Percentiles rank a stretch among this genome's conserved stretches.
phyloP scores from a whole-genome alignment of 2,329 filamentous ascomycete genomes.

The Ceratocystis diversiconidia region DNA sequence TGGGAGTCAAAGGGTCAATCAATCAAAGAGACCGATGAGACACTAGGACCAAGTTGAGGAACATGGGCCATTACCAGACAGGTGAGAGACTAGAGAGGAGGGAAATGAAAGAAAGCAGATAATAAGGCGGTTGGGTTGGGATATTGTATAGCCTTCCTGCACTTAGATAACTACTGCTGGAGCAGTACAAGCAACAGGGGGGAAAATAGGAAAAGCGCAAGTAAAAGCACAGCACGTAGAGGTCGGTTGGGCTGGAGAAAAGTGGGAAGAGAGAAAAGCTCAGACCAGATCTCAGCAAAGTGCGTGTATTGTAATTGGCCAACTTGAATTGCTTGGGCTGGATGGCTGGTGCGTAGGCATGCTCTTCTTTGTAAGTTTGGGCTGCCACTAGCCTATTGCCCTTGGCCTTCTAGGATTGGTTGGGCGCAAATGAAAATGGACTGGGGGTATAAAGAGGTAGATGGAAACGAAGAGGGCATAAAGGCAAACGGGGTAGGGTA shows the following conservation, averaged over 20 bases:
- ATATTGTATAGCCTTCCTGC: not conserved
- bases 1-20: not conserved
- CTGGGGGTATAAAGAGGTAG: not conserved
- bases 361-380: constrained; percentile 9
- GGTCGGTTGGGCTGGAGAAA: constrained; percentile 4
- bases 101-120: not conserved
- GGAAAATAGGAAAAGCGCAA: not conserved
- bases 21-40: not conserved
- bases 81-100: too few species aligned
- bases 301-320: not conserved
- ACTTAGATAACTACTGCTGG: not conserved
- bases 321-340: not conserved
- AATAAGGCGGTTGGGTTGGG: not conserved
- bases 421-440: constrained; percentile 14
- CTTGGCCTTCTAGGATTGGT: constrained; percentile 5
- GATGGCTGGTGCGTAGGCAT: not conserved
- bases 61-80: not conserved
- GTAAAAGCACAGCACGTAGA: not conserved
- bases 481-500: not conserved
- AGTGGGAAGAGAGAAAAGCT: not conserved
- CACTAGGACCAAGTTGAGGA: not conserved
- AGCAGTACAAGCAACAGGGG: not conserved
- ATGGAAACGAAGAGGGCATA: not conserved
- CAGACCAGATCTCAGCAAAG: not conserved
- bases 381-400: constrained; percentile 11